Base-by-base conservation (phyloP, 2,329 filamentous ascomycete species). In the Claviceps pazoutovae region DNA sequence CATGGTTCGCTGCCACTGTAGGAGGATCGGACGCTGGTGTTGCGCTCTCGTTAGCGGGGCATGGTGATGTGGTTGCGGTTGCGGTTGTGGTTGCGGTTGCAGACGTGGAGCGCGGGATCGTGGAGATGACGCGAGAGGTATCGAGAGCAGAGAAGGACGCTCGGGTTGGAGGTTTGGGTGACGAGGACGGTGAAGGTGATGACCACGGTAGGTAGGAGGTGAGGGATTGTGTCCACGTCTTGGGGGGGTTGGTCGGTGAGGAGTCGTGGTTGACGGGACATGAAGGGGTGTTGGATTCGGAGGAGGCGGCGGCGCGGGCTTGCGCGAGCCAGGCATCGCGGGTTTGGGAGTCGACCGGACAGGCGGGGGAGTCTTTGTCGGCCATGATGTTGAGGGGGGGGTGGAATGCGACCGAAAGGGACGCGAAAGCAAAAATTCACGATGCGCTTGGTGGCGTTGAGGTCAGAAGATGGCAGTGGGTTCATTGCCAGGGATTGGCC, bases 271-370 rank as follows among this genome's bases (percentile, higher is more conserved):
- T 65, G 61, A 70, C 64, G 54, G 66, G 63, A 51, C 64, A 66
- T 46, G 51, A 66, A 46, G 64, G 55, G 55, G 64, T 58, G 8
- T 58, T 49, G 48, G 43, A 45, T 34, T 34, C 30, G 68, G 57
- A 56, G 67, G 58, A 61, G 69, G 19, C 41, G 66, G 75, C 70
- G 63, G 79, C 68, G 56, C 70, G 72, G 42, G 83, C 81, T 63
- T 88, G 81, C 53, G 78, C 74, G 39, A 97, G 78, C 91, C 91
- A 98, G 60, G 84, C 81, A 61, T 89, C 85, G 61, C 93, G 84
- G 50, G 88, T 85, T 62, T 88, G 86, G 70, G 90, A 86, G 70
- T 97, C 90, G 62, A 97, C 88, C 5, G 93, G 93, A 62, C 93
- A 97, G 53, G 74, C 74, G 57, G 61, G 56, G 19, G 60, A 55